A percentile compares a stretch with the other conserved stretches of the same genome.
phyloP scores from a whole-genome alignment of 345 rosid genomes.

The Eucalyptus cloeziana region DNA sequence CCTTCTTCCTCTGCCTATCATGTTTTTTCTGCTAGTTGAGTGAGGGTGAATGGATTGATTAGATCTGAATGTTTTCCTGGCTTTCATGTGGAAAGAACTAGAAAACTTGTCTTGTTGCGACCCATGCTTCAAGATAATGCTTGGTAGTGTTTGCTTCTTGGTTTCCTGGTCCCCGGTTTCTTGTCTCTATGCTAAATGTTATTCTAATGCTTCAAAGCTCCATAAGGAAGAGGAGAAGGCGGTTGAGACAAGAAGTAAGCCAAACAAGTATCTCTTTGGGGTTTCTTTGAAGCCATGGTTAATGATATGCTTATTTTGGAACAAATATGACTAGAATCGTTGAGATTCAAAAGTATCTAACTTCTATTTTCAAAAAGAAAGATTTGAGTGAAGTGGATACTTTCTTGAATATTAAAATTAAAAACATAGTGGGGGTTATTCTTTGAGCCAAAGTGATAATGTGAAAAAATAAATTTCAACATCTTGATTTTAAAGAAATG shows the following conservation, averaged over 20 bases:
- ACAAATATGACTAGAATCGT: no score
- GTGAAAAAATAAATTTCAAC: no score
- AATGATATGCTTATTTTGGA: no score
- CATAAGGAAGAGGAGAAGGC: slow-evolving; percentile 16
- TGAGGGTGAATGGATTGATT: background rate
- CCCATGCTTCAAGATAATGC: background rate
- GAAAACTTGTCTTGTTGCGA: background rate
- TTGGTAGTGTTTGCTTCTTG: slow-evolving; percentile 1
- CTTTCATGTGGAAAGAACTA: background rate
- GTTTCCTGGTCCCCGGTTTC: background rate
- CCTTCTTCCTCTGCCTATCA: background rate
- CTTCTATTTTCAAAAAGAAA: no score
- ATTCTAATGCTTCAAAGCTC: slow-evolving; percentile 36
- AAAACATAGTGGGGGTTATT: no score
- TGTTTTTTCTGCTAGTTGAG: background rate
- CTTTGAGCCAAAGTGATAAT: no score
- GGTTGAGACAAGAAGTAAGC: slow-evolving; percentile 8
- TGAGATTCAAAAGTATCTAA: no score
- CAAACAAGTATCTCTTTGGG: background rate
- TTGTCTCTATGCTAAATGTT: slow-evolving; percentile 10
- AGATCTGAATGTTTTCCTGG: background rate
- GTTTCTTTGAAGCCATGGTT: no score
- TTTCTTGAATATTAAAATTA: no score
- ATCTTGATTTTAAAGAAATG: no score
- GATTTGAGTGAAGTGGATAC: no score